Percentiles rank a stretch among this genome's conserved stretches.
Evolutionary conservation across 2,329 filamentous ascomycete species (phyloP).

Genomic region (Juglanconis sp.): DNA sequence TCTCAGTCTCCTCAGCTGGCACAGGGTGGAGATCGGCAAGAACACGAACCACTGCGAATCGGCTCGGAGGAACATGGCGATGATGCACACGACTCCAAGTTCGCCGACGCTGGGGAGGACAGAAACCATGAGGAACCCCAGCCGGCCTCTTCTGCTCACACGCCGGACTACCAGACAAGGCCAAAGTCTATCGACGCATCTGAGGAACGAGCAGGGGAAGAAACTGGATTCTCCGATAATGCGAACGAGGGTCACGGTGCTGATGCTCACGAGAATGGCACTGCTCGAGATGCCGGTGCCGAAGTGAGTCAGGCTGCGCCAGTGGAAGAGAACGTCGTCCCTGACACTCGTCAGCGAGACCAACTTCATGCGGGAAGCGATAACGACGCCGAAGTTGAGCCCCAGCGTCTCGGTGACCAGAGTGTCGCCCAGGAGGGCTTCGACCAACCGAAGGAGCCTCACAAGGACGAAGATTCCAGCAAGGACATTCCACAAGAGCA

Average conservation of each 20-base stretch:
- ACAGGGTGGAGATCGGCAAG: neutral
- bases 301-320: neutral
- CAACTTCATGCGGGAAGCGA: neutral
- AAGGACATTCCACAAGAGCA: neutral
- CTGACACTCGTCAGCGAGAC: neutral
- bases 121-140: neutral
- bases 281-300: neutral
- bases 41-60: neutral
- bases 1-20: neutral
- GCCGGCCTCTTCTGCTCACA: neutral
- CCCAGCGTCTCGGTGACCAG: neutral
- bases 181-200: neutral
- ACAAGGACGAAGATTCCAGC: neutral
- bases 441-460: neutral
- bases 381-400: neutral
- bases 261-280: neutral
- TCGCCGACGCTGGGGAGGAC: neutral
- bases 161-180: neutral
- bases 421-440: neutral
- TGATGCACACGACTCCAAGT: neutral
- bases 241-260: neutral
- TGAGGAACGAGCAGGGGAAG: neutral
- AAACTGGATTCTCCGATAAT: too few relatives aligned
- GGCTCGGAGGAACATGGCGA: neutral
- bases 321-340: neutral